Evolutionary conservation across 2,329 filamentous ascomycete genomes (phyloP).

Genomic region (Colletotrichum destructivum): DNA sequence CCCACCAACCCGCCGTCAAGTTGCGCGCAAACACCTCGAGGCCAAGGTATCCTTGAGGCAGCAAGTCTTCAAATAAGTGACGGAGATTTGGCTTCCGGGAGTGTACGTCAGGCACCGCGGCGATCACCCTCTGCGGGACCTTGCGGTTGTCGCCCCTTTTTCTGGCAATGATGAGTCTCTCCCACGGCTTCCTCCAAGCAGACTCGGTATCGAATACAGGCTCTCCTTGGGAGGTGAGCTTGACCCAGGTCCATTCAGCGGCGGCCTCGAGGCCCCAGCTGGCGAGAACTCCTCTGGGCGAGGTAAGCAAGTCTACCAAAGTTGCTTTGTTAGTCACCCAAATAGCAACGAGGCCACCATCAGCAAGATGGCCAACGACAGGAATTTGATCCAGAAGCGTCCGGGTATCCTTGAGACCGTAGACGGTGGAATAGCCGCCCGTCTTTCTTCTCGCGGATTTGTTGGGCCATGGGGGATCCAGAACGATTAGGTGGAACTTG

Average conservation of each 20-base stretch:
- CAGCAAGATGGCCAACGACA: conserved; percentile 67
- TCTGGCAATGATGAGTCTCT: conserved; percentile 77
- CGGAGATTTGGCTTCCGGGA: conserved; percentile 84
- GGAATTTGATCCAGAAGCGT: conserved; percentile 68
- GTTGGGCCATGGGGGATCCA: conserved; percentile 89
- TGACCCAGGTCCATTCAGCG: conserved; percentile 86
- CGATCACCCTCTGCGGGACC: conserved; percentile 68
- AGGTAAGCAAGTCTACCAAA: conserved; percentile 68
- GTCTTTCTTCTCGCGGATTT: conserved; percentile 77
- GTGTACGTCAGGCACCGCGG: conserved; percentile 82
- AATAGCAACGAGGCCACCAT: conserved; percentile 74
- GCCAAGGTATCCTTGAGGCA: conserved; percentile 67
- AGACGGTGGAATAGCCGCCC: conserved; percentile 64
- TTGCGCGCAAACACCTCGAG: conserved; percentile 86
- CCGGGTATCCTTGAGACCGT: conserved; percentile 62
- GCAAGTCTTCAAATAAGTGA: conserved; percentile 68
- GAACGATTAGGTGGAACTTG: conserved; percentile 76
- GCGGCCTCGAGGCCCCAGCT: conserved; percentile 76
- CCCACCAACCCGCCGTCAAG: conserved; percentile 82
- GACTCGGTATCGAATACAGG: conserved; percentile 74
- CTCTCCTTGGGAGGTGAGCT: conserved; percentile 76
- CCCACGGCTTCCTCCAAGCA: conserved; percentile 82
- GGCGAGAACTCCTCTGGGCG: conserved; percentile 71
- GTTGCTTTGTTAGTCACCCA: conserved; percentile 84
- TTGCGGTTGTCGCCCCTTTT: conserved; percentile 52